Percentiles rank a stretch among this genome's conserved stretches.
Evolutionary conservation across 1,284 basidiomycete species (phyloP).

Genomic region (Malassezia obtusa): DNA sequence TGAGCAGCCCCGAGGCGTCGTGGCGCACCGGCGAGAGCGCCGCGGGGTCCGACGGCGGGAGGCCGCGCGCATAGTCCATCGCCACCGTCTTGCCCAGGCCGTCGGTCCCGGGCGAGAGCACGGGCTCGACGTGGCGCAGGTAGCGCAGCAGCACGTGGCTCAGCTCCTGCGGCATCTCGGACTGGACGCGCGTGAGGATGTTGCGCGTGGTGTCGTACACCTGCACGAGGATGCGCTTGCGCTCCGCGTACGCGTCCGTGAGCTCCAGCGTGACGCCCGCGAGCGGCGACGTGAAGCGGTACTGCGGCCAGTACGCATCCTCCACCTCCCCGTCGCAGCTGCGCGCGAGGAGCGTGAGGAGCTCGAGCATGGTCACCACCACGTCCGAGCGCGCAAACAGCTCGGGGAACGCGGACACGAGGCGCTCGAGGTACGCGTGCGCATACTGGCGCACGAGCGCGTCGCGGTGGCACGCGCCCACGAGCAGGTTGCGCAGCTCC

Average conservation of each 20-base stretch:
- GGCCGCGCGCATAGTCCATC: constrained; percentile 37
- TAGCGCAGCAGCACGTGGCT: constrained; percentile 75
- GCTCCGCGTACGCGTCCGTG: constrained; percentile 73
- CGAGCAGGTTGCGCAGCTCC: constrained; percentile 67
- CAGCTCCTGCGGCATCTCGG: constrained; percentile 79
- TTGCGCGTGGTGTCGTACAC: constrained; percentile 63
- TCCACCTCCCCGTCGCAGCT: constrained; percentile 82
- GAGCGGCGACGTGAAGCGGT: constrained; percentile 70
- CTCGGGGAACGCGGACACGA: constrained; percentile 87
- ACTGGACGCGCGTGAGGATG: constrained; percentile 78
- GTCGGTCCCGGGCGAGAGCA: constrained; percentile 23
- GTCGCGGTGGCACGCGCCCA: constrained; percentile 73
- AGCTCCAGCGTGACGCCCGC: constrained; percentile 65
- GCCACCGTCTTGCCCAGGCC: constrained; percentile 39
- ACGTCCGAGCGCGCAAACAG: constrained; percentile 81
- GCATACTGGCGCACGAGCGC: constrained; percentile 71
- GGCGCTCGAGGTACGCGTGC: constrained; percentile 67
- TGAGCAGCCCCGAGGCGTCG: constrained; percentile 38
- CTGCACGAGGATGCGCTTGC: constrained; percentile 71
- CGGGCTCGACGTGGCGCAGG: constrained; percentile 26
- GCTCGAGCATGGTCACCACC: constrained; percentile 68
- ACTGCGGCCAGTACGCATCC: constrained; percentile 87
- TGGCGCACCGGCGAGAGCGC: constrained; percentile 18
- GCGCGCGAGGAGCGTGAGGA: constrained; percentile 74
- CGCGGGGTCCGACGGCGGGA: constrained; percentile 44